phyloP scores from a whole-genome alignment of 345 rosid species.

The Rubroshorea leprosula region DNA sequence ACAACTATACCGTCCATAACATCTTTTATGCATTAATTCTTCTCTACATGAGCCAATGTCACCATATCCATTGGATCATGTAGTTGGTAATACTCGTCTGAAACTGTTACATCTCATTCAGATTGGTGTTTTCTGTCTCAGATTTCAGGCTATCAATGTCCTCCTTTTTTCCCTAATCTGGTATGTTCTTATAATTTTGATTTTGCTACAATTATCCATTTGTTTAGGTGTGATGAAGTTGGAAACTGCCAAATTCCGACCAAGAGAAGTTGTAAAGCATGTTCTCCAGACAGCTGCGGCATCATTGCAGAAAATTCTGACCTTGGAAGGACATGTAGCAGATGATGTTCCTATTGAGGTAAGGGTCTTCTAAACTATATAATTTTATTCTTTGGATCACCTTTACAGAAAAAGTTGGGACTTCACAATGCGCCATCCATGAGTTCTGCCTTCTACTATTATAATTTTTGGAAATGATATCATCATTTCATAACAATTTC shows the following conservation, averaged over 20 bases:
- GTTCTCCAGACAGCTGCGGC: conserved; percentile 97
- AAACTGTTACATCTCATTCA: too few relatives aligned
- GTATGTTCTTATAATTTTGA: not conserved
- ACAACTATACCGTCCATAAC: too few relatives aligned
- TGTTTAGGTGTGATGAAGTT: conserved; percentile 75
- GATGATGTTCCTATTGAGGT: conserved; percentile 94
- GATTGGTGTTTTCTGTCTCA: not conserved
- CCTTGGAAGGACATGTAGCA: conserved; percentile 76
- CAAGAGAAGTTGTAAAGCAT: conserved; percentile 88
- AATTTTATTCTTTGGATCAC: too few relatives aligned
- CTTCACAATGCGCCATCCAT: not conserved
- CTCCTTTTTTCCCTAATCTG: too few relatives aligned
- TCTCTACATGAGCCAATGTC: not conserved
- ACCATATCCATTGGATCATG: not conserved
- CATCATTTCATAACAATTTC: conserved; percentile 14
- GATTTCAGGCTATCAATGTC: too few relatives aligned
- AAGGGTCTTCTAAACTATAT: conserved; percentile 18
- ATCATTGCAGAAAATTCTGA: conserved; percentile 67
- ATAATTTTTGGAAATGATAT: too few relatives aligned
- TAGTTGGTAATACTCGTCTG: too few relatives aligned
- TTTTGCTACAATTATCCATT: not conserved
- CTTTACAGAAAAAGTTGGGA: not conserved
- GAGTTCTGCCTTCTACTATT: too few relatives aligned
- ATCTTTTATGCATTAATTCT: too few relatives aligned
- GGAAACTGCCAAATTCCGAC: conserved; percentile 91